These are phyloP conservation scores for Acorus gramineus DNA, from an alignment of 106 monocot genomes.

Conservation along the genomic window DNA sequence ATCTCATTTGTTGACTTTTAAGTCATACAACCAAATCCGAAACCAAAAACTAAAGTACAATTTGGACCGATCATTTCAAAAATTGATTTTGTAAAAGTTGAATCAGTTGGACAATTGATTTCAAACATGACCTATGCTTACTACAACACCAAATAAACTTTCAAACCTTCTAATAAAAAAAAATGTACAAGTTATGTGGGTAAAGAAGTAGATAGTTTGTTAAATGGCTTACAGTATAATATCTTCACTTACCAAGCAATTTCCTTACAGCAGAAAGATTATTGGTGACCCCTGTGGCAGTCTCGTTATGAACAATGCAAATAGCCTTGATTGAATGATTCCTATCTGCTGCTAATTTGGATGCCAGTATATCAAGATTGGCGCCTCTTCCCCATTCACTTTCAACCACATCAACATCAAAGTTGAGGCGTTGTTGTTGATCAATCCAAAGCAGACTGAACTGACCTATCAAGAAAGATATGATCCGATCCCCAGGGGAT, in stretches of 20 bases:
- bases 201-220: no score
- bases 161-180: no score
- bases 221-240: no score
- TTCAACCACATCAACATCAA: conserved; percentile 87
- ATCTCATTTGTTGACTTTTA: no score
- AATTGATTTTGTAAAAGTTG: no score
- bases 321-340: conserved; percentile 71
- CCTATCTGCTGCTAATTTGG: conserved; percentile 50
- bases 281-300: conserved; percentile 92
- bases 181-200: no score
- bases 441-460: conserved; percentile 94
- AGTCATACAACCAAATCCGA: no score
- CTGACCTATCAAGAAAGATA: conserved; percentile 81
- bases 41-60: no score
- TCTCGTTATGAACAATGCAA: conserved; percentile 92
- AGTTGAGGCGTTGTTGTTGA: conserved; percentile 84
- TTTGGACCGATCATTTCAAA: no score
- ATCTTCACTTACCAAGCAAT: conserved; percentile 51
- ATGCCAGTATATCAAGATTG: conserved; percentile 54
- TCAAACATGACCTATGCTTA: no score
- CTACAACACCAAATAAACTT: no score
- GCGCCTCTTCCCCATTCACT: conserved; percentile 91
- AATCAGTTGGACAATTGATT: no score
- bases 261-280: conserved; percentile 61
- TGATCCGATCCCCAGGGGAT: conserved; percentile 73